Evolutionary conservation across 495 filamentous ascomycete species (phyloP).

Genomic region (Wilcoxina mikolae): DNA sequence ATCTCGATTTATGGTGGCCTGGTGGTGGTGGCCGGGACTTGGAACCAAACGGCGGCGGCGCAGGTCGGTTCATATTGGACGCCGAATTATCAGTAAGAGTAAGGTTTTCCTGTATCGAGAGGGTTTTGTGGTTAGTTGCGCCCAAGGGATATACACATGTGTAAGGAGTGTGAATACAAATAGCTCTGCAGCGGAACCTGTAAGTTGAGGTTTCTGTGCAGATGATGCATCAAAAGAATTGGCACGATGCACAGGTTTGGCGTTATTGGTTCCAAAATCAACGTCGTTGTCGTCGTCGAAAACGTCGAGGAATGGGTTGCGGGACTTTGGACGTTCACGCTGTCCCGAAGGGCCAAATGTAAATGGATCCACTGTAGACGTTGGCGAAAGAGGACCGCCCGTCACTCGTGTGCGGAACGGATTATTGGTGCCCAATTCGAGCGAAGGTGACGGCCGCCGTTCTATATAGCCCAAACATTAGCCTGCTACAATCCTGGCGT

Average conservation of each 20-base stretch:
- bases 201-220: slow-evolving; percentile 38
- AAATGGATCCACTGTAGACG: slow-evolving; percentile 34
- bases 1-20: slow-evolving; percentile 44
- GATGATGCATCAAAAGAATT: slow-evolving; percentile 39
- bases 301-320: slow-evolving; percentile 84
- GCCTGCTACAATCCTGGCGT: not conserved
- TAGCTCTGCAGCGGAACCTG: slow-evolving; percentile 59
- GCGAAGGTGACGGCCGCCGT: slow-evolving; percentile 25
- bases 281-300: slow-evolving; percentile 42
- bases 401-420: slow-evolving; percentile 76
- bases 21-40: slow-evolving; percentile 33
- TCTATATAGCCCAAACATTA: slow-evolving; percentile 17
- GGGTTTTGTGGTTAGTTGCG: slow-evolving; percentile 1
- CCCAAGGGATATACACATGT: not conserved
- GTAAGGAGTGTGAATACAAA: slow-evolving; percentile 56
- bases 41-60: slow-evolving; percentile 30
- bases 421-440: slow-evolving; percentile 81
- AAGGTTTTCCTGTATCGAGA: slow-evolving; percentile 35
- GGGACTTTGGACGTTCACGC: slow-evolving; percentile 57
- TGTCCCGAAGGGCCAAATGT: slow-evolving; percentile 34
- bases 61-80: slow-evolving; percentile 9
- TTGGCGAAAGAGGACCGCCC: slow-evolving; percentile 45
- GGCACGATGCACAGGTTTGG: slow-evolving; percentile 37
- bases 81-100: slow-evolving; percentile 28
- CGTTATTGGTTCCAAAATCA: slow-evolving; percentile 30